Percentiles rank a stretch among this genome's conserved stretches.
Evolutionary conservation across 192 early-diverging fungal genomes (phyloP).

Genomic region (Coemansia sp.): DNA sequence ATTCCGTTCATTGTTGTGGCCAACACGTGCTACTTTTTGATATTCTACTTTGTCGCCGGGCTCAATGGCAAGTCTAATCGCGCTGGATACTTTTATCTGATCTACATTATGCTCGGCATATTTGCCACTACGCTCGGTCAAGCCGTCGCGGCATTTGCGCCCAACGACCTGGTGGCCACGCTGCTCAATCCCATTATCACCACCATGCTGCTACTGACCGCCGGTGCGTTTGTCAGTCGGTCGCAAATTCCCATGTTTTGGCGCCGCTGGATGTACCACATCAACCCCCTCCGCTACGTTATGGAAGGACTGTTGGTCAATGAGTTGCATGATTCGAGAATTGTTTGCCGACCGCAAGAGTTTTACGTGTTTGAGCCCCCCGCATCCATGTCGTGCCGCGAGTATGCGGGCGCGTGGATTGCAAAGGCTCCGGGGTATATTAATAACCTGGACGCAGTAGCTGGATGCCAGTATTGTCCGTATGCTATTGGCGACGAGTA

Average conservation of each 20-base stretch:
- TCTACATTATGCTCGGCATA: constrained; percentile 55
- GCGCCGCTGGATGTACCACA: constrained; percentile 65
- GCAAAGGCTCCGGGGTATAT: constrained; percentile 61
- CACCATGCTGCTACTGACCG: constrained; percentile 61
- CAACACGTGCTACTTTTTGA: constrained; percentile 56
- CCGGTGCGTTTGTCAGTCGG: constrained; percentile 62
- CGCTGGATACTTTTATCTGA: constrained; percentile 62
- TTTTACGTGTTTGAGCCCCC: constrained; percentile 60
- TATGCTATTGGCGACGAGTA: constrained; percentile 62
- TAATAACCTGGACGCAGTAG: constrained; percentile 52
- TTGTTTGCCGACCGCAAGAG: constrained; percentile 55
- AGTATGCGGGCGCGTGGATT: constrained; percentile 61
- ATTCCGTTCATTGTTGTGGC: constrained; percentile 61
- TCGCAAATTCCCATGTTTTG: constrained; percentile 61
- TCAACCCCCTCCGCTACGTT: constrained; percentile 62
- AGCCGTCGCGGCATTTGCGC: constrained; percentile 57
- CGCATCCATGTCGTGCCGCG: constrained; percentile 59
- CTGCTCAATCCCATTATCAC: constrained; percentile 66
- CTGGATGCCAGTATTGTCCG: constrained; percentile 64
- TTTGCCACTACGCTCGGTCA: constrained; percentile 62
- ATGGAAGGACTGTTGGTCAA: constrained; percentile 64
- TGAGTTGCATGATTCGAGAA: constrained; percentile 53
- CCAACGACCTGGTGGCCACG: constrained; percentile 60
- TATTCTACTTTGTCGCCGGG: constrained; percentile 65
- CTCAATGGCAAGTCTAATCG: constrained; percentile 53